Evolutionary conservation across 257 asterid genomes (phyloP).

Genomic region (Solanum pennellii): DNA sequence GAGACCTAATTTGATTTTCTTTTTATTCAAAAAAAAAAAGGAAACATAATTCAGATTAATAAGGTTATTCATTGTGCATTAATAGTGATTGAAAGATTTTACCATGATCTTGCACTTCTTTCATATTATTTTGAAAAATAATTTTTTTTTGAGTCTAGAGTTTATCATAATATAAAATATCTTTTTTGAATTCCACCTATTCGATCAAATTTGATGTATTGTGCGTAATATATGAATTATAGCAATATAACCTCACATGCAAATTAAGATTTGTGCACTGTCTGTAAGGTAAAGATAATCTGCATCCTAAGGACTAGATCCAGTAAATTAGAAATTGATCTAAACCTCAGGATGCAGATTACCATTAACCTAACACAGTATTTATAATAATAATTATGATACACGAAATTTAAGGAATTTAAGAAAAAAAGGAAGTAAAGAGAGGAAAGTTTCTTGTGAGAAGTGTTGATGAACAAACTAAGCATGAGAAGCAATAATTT

Average conservation of each 20-base stretch:
- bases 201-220: background rate
- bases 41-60: background rate
- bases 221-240: background rate
- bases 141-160: background rate
- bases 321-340: background rate
- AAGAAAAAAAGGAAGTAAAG: background rate
- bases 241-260: background rate
- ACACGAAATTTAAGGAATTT: background rate
- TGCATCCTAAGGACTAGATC: slow-evolving; percentile 39
- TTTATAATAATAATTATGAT: background rate
- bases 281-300: slow-evolving; percentile 33
- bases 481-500: slow-evolving; percentile 26
- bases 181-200: background rate
- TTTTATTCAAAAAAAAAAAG: background rate
- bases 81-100: background rate
- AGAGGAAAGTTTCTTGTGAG: background rate
- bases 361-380: slow-evolving; percentile 33
- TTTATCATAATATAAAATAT: background rate
- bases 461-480: slow-evolving; percentile 3
- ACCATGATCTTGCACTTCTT: background rate
- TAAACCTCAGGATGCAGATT: slow-evolving; percentile 89
- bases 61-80: background rate
- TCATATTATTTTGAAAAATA: background rate
- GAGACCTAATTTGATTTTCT: background rate
- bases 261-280: background rate